These are phyloP conservation scores for Puccinia novopanici DNA, from an alignment of 1,284 basidiomycete genomes.

Conservation along the genomic window DNA sequence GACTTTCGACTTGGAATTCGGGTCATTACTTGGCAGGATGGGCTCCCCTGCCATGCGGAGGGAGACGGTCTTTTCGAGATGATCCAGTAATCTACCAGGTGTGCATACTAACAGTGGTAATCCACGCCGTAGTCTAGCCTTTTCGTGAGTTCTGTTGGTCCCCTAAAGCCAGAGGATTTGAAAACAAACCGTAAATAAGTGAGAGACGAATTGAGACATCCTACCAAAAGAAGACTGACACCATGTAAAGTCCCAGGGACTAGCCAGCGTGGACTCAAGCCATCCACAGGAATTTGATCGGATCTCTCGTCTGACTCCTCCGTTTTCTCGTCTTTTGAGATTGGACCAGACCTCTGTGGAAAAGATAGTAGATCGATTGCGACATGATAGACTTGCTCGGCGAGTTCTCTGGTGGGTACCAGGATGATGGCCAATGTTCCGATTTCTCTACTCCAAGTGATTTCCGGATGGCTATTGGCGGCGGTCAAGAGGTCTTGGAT, in stretches of 20 bases:
- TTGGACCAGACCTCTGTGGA: constrained; percentile 51
- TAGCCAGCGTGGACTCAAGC: constrained; percentile 70
- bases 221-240: constrained; percentile 13
- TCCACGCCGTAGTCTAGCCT: constrained; percentile 71
- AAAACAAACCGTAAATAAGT: not conserved
- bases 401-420: constrained; percentile 89
- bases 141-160: constrained; percentile 72
- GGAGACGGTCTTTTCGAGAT: constrained; percentile 72
- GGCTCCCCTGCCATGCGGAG: constrained; percentile 57
- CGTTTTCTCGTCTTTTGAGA: constrained; percentile 58
- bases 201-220: not conserved
- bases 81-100: constrained; percentile 71
- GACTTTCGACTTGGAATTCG: not conserved
- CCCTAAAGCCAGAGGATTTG: constrained; percentile 63
- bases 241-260: constrained; percentile 80
- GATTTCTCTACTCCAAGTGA: constrained; percentile 69
- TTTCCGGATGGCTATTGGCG: constrained; percentile 68
- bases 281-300: constrained; percentile 68
- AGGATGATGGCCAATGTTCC: constrained; percentile 94
- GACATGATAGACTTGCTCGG: constrained; percentile 83
- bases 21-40: constrained; percentile 26
- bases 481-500: constrained; percentile 90
- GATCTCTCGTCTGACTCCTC: constrained; percentile 61
- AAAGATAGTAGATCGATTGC: constrained; percentile 68
- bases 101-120: constrained; percentile 73